phyloP scores from a whole-genome alignment of 2,329 filamentous ascomycete genomes.

The Biscogniauxia marginata region DNA sequence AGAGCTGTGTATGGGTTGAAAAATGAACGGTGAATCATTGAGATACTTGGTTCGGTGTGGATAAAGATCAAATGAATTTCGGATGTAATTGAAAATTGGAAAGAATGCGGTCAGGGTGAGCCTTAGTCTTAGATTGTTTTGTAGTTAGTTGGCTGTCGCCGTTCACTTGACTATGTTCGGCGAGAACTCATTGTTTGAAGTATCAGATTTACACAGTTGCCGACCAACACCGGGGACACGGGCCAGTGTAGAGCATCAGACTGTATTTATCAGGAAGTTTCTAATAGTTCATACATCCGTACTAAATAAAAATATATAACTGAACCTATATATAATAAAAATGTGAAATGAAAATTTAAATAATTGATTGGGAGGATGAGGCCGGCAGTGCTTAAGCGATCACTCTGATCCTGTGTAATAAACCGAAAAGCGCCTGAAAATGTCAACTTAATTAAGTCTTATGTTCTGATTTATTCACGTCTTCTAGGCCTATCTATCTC shows the following conservation, averaged over 20 bases:
- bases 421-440: neutral
- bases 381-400: neutral
- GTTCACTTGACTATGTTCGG: constrained; percentile 16
- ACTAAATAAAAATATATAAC: no score
- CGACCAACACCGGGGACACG: constrained; percentile 8
- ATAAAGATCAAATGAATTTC: neutral
- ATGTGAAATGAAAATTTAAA: no score
- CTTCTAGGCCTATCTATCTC: no score
- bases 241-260: neutral
- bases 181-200: constrained; percentile 13
- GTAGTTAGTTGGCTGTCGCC: constrained; percentile 6
- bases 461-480: no score
- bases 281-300: neutral
- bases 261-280: neutral
- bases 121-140: neutral
- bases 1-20: neutral
- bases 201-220: constrained; percentile 16
- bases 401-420: neutral
- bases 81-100: neutral
- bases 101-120: neutral
- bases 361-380: neutral
- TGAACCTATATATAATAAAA: neutral
- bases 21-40: neutral
- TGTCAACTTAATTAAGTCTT: no score
- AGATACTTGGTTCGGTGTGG: neutral